Evolutionary conservation across 306 rosid genomes (phyloP).

Genomic region (Arachis hypogaea): DNA sequence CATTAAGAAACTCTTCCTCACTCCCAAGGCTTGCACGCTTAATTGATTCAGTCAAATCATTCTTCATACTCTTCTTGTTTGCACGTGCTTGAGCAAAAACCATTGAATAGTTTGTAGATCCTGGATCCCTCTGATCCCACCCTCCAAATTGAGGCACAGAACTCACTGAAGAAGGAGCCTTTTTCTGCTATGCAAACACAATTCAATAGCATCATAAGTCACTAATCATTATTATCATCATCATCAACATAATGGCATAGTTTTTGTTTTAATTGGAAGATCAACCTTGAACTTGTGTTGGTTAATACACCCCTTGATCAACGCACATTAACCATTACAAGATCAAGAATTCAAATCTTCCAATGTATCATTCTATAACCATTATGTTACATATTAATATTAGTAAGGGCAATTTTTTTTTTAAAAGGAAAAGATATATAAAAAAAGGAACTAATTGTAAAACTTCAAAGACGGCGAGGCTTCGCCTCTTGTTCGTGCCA

Average conservation of each 20-base stretch:
- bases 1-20: background rate
- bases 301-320: slow-evolving; percentile 33
- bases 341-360: slow-evolving; percentile 26
- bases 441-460: background rate
- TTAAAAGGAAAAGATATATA: too few species aligned
- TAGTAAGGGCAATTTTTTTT: too few species aligned
- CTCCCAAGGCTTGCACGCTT: slow-evolving; percentile 55
- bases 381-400: too few species aligned
- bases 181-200: slow-evolving; percentile 45
- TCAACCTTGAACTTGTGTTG: slow-evolving; percentile 42
- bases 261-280: background rate
- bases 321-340: slow-evolving; percentile 46
- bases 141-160: slow-evolving; percentile 91
- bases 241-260: background rate
- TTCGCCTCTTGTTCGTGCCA: background rate
- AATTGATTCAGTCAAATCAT: slow-evolving; percentile 48
- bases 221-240: slow-evolving; percentile 2
- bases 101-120: slow-evolving; percentile 60
- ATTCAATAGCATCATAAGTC: background rate
- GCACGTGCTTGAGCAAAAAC: slow-evolving; percentile 79
- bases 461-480: too few species aligned
- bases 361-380: too few species aligned
- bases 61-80: slow-evolving; percentile 56
- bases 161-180: slow-evolving; percentile 23
- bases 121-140: slow-evolving; percentile 66